Base-by-base conservation (phyloP, 2,329 filamentous ascomycete species). In the Phialophora verrucosa region DNA sequence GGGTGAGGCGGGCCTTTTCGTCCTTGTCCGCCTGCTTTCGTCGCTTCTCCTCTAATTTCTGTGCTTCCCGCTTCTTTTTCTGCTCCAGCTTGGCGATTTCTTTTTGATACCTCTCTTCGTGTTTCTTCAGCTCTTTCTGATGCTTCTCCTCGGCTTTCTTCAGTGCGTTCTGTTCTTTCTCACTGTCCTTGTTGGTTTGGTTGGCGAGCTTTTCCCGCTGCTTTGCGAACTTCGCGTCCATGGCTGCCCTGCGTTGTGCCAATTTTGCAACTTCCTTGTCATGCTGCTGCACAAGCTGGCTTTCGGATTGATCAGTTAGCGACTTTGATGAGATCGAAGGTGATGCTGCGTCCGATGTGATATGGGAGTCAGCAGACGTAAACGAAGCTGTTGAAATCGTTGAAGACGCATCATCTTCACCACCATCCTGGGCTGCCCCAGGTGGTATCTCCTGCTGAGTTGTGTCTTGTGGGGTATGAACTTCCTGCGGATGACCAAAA, bases 231-330 rank as follows among this genome's bases (percentile, higher is more conserved):
- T 78, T 78, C 23, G 73, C 67, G 57, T 81, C 76, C 29, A 80
- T 67, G 49, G 77, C 74, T 51, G 74, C 75, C 72, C 80, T 80
- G 29, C 76, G 75, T n/a, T 78, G 73, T 1, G 77, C 74, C 4
- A 82, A 72, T 64, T 81, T 82, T 44, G 76, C 74, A 17, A 82
- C 73, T n/a, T 81, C 78, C 66, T 79, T 80, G 60, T 80, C 79
- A 47, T 80, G 75, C 51, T 75, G 71, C 61, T 25, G 68, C 20
- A 27, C 53, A 25, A 62, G 72, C 69, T 44, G 71, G 44, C 47
- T 68, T 49, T 67, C 62, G 6, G 62, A 54, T 27, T 55, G 55
- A 11, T 67, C 60, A 11, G 64, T 63, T 11, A 72, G 57, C 8
- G 68, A 68, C 25, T 68, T 69, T 4, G 64, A 69, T 5, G 68